A percentile compares a stretch with the other conserved stretches of the same genome.
phyloP scores from a whole-genome alignment of 2,329 filamentous ascomycete species.

The Diaporthe helianthi region DNA sequence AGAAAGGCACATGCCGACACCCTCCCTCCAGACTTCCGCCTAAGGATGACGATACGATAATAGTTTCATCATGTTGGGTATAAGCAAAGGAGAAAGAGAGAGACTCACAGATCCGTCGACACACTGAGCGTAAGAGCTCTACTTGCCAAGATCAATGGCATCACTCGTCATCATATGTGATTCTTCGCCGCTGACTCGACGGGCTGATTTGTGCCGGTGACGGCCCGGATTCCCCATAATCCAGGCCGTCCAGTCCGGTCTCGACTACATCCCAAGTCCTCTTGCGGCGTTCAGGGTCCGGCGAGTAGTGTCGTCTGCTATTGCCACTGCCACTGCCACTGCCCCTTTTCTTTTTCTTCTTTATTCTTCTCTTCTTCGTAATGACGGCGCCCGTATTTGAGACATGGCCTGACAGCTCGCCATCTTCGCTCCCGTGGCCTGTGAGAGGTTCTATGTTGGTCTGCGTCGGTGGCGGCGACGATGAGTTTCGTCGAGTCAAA shows the following conservation, averaged over 20 bases:
- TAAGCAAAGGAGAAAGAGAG: slow-evolving; percentile 2
- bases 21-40: slow-evolving; percentile 66
- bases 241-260: slow-evolving; percentile 63
- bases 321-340: slow-evolving; percentile 48
- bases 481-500: slow-evolving; percentile 9
- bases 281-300: slow-evolving; percentile 69
- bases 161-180: slow-evolving; percentile 55
- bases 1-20: slow-evolving; percentile 41
- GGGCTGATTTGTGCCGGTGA: slow-evolving; percentile 37
- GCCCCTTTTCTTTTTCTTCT: slow-evolving; percentile 42
- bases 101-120: slow-evolving; percentile 20
- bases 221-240: slow-evolving; percentile 60
- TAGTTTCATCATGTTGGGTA: slow-evolving; percentile 77
- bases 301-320: slow-evolving; percentile 49
- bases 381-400: slow-evolving; percentile 38
- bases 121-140: background rate
- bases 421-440: slow-evolving; percentile 33
- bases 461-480: slow-evolving; percentile 1
- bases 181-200: slow-evolving; percentile 50
- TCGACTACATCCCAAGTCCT: slow-evolving; percentile 73
- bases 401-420: slow-evolving; percentile 38
- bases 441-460: slow-evolving; percentile 8
- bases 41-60: slow-evolving; percentile 95
- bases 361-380: slow-evolving; percentile 44
- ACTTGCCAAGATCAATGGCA: background rate